Evolutionary conservation across 805 yeast species (phyloP).

Genomic region (Teunomyces gatunensis): DNA sequence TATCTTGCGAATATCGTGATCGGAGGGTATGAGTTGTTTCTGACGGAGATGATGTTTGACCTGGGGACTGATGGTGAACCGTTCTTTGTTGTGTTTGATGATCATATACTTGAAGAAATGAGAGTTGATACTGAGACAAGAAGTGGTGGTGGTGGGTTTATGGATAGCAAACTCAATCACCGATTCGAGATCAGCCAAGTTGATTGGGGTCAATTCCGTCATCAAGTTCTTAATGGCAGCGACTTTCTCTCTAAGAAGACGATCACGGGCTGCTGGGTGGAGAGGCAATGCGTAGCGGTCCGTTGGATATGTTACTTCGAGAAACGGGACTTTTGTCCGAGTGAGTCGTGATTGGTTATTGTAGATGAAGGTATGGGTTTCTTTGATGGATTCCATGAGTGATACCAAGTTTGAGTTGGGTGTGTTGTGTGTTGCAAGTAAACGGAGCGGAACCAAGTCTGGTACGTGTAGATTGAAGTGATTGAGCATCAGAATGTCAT

Average conservation of each 20-base stretch:
- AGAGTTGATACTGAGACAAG: conserved; percentile 14
- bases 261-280: conserved; percentile 26
- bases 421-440: neutral
- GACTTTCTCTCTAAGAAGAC: conserved; percentile 22
- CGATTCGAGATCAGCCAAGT: conserved; percentile 12
- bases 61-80: conserved; percentile 12
- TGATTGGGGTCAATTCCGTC: conserved; percentile 20
- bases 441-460: neutral
- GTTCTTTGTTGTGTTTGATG: conserved; percentile 18
- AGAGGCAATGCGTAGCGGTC: conserved; percentile 30
- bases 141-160: neutral
- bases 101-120: conserved; percentile 27
- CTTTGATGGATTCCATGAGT: conserved; percentile 12
- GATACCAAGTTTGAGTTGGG: neutral
- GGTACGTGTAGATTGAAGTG: conserved; percentile 11
- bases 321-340: conserved; percentile 23
- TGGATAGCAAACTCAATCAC: conserved; percentile 16
- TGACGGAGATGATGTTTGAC: conserved; percentile 18
- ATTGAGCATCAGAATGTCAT: conserved; percentile 12
- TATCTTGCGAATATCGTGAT: conserved; percentile 25
- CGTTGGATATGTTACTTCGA: conserved; percentile 33
- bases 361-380: conserved; percentile 20
- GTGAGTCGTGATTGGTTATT: conserved; percentile 17
- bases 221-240: conserved; percentile 21
- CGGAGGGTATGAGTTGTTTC: conserved; percentile 28